Base-by-base conservation (phyloP, 441 rosid species). In the Adansonia rubrostipa region DNA sequence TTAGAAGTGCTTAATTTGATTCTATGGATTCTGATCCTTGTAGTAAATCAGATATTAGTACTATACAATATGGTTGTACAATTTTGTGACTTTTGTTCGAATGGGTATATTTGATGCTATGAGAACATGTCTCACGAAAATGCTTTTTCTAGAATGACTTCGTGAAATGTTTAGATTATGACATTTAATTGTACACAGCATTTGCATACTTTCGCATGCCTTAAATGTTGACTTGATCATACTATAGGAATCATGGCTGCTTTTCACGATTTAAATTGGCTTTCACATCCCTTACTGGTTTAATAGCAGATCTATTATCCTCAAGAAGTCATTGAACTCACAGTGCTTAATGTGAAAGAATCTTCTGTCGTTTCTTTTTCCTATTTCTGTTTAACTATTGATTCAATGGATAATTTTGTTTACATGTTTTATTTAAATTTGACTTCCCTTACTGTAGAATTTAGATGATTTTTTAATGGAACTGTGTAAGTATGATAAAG, bases 21-120 rank as follows among this genome's bases (percentile, higher is more conserved):
- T 22, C 11, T 36, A 61, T 70, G 57, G 51, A 7, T 60, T 50
- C 73, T 58, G 81, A 61, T 78, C 74, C 65, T 45, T 81, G 73
- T 58, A 72, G 44, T 20, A 11, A 7, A 69, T 11, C 58, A 36
- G 33, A 50, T 65, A 45, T 19, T 19, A 19, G 3, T 17, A 33
- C 7, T 40, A 44, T 20, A 14, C 40, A 58, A 72, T 53, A 22
- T 45, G 47, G 79, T 60, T 69, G 77, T 66, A 57, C 68, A 76
- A 57, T 74, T 75, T 36, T 36, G 47, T 83, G 60, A 75, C 78
- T 62, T 24, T 14, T 54, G 65, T 76, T 48, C 36, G 22, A 51
- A 72, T 74, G 70, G 60, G 77, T 70, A 76, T 71, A 28, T 71
- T 33, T 36, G 45, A 9, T 77, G 65, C 40, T 65, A 65, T 33